Conservation (phyloP, 2,329 filamentous ascomycete species). For the Colletotrichum costaricense region DNA sequence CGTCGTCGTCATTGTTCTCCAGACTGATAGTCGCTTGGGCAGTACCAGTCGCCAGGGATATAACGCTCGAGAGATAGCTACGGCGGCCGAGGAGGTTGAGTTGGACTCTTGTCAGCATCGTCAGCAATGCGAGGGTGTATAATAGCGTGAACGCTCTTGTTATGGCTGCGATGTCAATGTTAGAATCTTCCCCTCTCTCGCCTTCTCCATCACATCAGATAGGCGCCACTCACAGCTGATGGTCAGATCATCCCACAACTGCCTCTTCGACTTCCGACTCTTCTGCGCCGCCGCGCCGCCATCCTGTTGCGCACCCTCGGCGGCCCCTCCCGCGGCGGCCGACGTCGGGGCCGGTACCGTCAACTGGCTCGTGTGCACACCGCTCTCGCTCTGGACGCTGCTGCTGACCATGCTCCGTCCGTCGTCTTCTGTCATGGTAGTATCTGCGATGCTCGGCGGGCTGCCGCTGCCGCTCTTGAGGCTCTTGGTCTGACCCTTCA, state of each 20-base stretch:
- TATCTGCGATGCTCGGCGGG: conserved; percentile 70
- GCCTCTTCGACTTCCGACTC: conserved; percentile 81
- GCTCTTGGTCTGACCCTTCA: conserved; percentile 70
- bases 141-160: conserved; percentile 91
- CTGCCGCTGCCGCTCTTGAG: conserved; percentile 66
- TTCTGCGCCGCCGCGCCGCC: conserved; percentile 56
- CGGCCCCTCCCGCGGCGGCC: conserved; percentile 40
- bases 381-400: conserved; percentile 84
- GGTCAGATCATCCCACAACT: conserved; percentile 97
- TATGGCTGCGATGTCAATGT: conserved; percentile 69
- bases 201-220: neutral
- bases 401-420: conserved; percentile 71
- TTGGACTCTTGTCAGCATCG: conserved; percentile 93
- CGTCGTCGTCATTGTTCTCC: conserved; percentile 93
- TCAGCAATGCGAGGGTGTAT: conserved; percentile 90
- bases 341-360: conserved; percentile 65
- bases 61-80: conserved; percentile 95
- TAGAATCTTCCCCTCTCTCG: neutral
- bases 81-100: conserved; percentile 95
- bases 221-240: conserved; percentile 79
- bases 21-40: conserved; percentile 83
- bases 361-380: conserved; percentile 84
- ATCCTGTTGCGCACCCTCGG: conserved; percentile 34
- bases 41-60: conserved; percentile 84
- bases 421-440: conserved; percentile 87